These are phyloP conservation scores for Papiliotrema terrestris DNA, from an alignment of 1,284 basidiomycete genomes.

Conservation along the genomic window DNA sequence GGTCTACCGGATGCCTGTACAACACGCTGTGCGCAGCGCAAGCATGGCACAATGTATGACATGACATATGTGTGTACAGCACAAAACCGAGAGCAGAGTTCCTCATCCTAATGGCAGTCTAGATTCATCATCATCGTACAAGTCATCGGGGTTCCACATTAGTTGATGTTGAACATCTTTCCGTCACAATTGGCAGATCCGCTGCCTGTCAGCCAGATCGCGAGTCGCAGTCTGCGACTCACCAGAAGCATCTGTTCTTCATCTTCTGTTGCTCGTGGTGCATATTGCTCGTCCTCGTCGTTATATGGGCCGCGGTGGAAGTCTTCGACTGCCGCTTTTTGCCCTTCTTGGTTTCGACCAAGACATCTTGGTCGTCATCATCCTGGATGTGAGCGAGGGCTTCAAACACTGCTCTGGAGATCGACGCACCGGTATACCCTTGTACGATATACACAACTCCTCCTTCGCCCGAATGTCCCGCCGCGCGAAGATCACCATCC, in stretches of 20 bases:
- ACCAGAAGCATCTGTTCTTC: conserved; percentile 8
- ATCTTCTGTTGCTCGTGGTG: neutral
- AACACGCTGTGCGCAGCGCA: too few relatives aligned
- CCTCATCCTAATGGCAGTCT: too few relatives aligned
- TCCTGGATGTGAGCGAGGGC: neutral
- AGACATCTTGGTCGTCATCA: conserved; percentile 8
- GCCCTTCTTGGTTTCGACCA: conserved; percentile 1
- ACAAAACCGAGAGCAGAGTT: too few relatives aligned
- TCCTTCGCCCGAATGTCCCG: conserved; percentile 63
- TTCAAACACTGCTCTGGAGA: neutral
- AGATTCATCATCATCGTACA: too few relatives aligned
- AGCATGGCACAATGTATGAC: too few relatives aligned
- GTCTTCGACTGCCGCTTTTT: conserved; percentile 17
- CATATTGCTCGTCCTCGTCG: neutral
- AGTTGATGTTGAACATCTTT: conserved; percentile 21
- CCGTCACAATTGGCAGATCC: conserved; percentile 24
- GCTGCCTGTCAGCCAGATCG: conserved; percentile 8
- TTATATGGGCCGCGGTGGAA: conserved; percentile 17
- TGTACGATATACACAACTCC: conserved; percentile 79
- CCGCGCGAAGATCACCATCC: conserved; percentile 65
- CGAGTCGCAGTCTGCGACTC: neutral
- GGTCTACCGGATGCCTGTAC: too few relatives aligned
- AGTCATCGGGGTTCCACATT: neutral
- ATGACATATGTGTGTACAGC: too few relatives aligned
- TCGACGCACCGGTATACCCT: conserved; percentile 50